Percentiles rank a stretch among this genome's conserved stretches.
phyloP scores from a whole-genome alignment of 352 stramenopile species.

The Thalassiosira gravida region DNA sequence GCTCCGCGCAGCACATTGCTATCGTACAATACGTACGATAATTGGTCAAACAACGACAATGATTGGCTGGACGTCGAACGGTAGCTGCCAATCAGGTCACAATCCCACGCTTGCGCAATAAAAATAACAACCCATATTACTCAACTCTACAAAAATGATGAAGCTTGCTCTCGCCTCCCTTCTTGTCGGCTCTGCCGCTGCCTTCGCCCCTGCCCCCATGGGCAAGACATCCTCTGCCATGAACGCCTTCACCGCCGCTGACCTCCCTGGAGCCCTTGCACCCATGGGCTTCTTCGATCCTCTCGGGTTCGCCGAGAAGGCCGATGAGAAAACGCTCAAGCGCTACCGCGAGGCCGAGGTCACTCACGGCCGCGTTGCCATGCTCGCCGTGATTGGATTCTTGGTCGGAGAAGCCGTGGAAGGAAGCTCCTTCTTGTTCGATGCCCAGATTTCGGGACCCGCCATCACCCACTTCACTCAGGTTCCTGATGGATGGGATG shows the following conservation, averaged over 20 bases:
- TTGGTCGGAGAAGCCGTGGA: background rate
- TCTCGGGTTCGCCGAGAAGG: background rate
- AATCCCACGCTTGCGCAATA: too few species aligned
- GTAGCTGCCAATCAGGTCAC: too few species aligned
- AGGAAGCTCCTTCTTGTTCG: too few species aligned
- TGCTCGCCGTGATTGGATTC: background rate
- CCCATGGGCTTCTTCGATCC: background rate
- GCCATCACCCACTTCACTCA: background rate
- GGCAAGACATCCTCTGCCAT: background rate
- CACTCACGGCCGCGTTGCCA: background rate
- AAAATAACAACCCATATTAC: too few species aligned
- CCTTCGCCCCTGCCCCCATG: background rate
- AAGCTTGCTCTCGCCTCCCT: background rate
- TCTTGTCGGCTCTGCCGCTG: background rate
- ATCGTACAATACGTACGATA: too few species aligned
- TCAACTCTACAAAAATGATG: background rate
- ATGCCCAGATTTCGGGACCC: too few species aligned
- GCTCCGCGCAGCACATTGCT: too few species aligned
- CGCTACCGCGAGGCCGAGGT: background rate
- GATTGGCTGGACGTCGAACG: too few species aligned
- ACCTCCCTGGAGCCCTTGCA: background rate
- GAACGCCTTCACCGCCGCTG: background rate
- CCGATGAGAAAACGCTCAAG: background rate
- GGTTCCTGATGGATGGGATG: background rate
- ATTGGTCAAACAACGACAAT: too few species aligned